Evolutionary conservation across 495 filamentous ascomycete genomes (phyloP), one percentile per base, ranked within the genome.

Genomic region (Hypoxylon fragiforme): DNA sequence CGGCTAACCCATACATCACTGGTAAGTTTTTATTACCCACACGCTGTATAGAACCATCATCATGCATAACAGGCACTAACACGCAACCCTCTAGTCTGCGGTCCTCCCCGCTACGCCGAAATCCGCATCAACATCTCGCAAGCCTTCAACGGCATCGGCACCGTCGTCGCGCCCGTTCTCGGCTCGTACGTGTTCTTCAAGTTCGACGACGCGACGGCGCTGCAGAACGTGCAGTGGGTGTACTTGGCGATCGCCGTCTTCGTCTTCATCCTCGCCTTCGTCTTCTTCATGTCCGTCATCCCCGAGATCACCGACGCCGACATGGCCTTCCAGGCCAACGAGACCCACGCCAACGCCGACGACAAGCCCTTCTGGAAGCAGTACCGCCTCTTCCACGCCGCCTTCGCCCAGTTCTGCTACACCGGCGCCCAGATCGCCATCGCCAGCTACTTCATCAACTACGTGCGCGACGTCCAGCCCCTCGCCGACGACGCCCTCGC

Each of bases 271-370:
- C 77, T 91, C 3, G 82, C 84, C 12, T 62, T 80, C 41, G 72
- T 86, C 39, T 90, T 90, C 72, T 85, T 77, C 68, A 61, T 88
- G 26, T 76, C 80, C 3, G 73, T 73, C 0, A 85, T 90, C 30
- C 86, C 86, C 20, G 85, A 90, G 67, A 80, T 89, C 59, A 88
- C 85, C 2, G 86, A 91, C 60, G 84, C 85, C 22, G 85, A 89
- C 65, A 88, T 88, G 84, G 80, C 51, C 16, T 75, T 76, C 28
- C 79, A 76, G 64, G 76, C 74, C 39, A 70, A 65, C 30, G 57
- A 72, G 44, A 70, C 70, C 12, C 57, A 67, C 7, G 69, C 65
- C 13, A 72, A 63, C 44, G 64, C 67, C 51, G 76, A 74, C 22
- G 72, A 77, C 59, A 74, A 76, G 63, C 76, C 84, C 0, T 71